Percentiles rank a stretch among this genome's conserved stretches.
These are phyloP conservation scores for Phytophthora nicotianae DNA, from an alignment of 352 stramenopile genomes.

Conservation along the genomic window DNA sequence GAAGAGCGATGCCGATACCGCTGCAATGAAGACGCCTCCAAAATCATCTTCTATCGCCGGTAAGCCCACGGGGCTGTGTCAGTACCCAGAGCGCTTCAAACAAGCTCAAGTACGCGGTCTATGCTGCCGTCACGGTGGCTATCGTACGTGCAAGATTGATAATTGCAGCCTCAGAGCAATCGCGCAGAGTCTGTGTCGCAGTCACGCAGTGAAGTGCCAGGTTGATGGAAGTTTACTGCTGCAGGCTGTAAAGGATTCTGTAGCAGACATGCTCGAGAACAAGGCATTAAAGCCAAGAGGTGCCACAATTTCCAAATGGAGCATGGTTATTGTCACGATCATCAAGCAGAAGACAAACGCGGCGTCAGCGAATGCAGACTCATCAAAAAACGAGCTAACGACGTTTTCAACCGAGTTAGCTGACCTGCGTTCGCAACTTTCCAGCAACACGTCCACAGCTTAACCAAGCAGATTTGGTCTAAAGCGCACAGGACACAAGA, in stretches of 20 bases:
- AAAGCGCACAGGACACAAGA: background rate
- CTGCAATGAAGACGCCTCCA: background rate
- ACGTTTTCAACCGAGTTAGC: background rate
- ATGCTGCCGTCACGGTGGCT: slow-evolving; percentile 8
- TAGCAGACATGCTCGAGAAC: background rate
- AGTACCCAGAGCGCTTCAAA: slow-evolving; percentile 8
- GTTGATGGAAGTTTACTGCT: background rate
- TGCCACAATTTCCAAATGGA: background rate
- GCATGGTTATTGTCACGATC: background rate
- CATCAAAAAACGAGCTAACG: background rate
- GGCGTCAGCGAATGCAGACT: background rate
- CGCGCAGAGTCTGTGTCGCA: background rate
- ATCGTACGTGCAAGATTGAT: slow-evolving; percentile 9
- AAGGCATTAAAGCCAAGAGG: background rate
- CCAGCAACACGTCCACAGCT: no score
- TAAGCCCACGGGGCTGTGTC: background rate
- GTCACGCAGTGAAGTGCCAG: slow-evolving; percentile 2
- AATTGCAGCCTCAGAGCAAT: slow-evolving; percentile 1
- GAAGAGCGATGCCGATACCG: background rate
- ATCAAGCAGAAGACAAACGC: background rate
- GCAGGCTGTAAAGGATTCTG: background rate
- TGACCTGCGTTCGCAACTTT: background rate
- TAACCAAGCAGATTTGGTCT: background rate
- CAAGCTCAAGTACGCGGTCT: background rate
- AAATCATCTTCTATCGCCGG: background rate